phyloP scores from a whole-genome alignment of 2,329 filamentous ascomycete genomes.

The Metarhizium anisopliae region DNA sequence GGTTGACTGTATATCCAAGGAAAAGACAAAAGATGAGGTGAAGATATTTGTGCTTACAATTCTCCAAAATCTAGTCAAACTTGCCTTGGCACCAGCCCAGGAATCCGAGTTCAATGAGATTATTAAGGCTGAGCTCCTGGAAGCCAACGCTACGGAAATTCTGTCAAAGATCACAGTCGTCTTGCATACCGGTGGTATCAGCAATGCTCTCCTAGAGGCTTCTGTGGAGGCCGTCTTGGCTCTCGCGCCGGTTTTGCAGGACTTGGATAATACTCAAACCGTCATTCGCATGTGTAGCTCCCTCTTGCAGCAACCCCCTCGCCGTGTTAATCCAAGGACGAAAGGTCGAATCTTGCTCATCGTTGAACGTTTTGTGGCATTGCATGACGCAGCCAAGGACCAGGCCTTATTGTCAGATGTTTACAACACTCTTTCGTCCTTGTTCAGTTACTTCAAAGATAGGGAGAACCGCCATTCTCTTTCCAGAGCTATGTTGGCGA shows the following conservation, averaged over 20 bases:
- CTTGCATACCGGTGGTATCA: conserved; percentile 49
- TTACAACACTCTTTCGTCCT: conserved; percentile 64
- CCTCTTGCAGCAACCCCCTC: conserved; percentile 75
- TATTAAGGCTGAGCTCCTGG: conserved; percentile 46
- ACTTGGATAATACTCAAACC: conserved; percentile 60
- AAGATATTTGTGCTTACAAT: conserved; percentile 74
- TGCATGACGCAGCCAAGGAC: conserved; percentile 36
- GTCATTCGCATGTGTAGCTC: conserved; percentile 74
- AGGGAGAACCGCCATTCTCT: conserved; percentile 65
- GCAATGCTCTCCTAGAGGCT: conserved; percentile 68
- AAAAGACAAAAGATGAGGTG: conserved; percentile 77
- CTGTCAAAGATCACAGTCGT: conserved; percentile 60
- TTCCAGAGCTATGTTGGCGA: conserved; percentile 61
- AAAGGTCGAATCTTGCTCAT: conserved; percentile 76
- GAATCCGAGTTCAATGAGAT: conserved; percentile 49
- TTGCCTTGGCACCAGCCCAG: conserved; percentile 45
- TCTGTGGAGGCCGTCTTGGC: conserved; percentile 73
- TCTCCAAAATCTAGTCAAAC: conserved; percentile 57
- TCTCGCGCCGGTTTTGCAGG: conserved; percentile 60
- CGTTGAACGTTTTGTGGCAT: conserved; percentile 68
- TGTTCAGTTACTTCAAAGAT: conserved; percentile 90
- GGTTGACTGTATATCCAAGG: conserved; percentile 60
- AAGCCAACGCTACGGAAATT: conserved; percentile 49
- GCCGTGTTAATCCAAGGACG: conserved; percentile 70
- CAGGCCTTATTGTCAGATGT: conserved; percentile 50